phyloP scores from a whole-genome alignment of 352 stramenopile species.

The Pythium sukuiense region DNA sequence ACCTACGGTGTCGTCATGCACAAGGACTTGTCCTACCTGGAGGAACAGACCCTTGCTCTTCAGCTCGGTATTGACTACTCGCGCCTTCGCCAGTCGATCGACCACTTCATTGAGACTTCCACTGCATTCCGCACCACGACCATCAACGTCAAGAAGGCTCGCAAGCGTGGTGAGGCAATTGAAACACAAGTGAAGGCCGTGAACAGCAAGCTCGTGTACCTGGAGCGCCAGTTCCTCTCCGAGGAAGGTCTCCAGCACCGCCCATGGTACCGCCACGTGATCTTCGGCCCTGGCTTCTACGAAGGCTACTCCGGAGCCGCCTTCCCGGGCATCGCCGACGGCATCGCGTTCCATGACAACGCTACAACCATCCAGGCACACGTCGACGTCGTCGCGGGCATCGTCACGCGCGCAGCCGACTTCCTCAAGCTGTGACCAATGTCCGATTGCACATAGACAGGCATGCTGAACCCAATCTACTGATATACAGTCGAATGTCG shows the following conservation, averaged over 20 bases:
- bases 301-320: slow-evolving; percentile 46
- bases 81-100: slow-evolving; percentile 38
- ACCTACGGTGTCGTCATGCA: slow-evolving; percentile 28
- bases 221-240: slow-evolving; percentile 45
- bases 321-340: slow-evolving; percentile 46
- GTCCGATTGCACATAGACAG: too few species aligned
- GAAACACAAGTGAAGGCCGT: slow-evolving; percentile 15
- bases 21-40: slow-evolving; percentile 30
- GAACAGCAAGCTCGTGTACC: slow-evolving; percentile 45
- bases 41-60: slow-evolving; percentile 23
- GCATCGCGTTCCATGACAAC: slow-evolving; percentile 45
- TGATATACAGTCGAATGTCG: too few species aligned
- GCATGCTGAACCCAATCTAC: too few species aligned
- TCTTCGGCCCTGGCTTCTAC: slow-evolving; percentile 32
- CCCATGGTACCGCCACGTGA: too few species aligned
- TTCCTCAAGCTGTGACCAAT: slow-evolving; percentile 27
- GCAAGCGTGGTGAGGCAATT: neutral
- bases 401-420: slow-evolving; percentile 36
- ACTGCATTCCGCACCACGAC: slow-evolving; percentile 31
- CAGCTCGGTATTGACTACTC: slow-evolving; percentile 35
- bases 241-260: slow-evolving; percentile 43
- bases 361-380: slow-evolving; percentile 35
- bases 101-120: slow-evolving; percentile 35
- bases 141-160: slow-evolving; percentile 24
- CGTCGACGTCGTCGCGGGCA: slow-evolving; percentile 36